A percentile compares a stretch with the other conserved stretches of the same genome.
phyloP scores from a whole-genome alignment of 768 basidiomycete species.

The Mycena galericulata region DNA sequence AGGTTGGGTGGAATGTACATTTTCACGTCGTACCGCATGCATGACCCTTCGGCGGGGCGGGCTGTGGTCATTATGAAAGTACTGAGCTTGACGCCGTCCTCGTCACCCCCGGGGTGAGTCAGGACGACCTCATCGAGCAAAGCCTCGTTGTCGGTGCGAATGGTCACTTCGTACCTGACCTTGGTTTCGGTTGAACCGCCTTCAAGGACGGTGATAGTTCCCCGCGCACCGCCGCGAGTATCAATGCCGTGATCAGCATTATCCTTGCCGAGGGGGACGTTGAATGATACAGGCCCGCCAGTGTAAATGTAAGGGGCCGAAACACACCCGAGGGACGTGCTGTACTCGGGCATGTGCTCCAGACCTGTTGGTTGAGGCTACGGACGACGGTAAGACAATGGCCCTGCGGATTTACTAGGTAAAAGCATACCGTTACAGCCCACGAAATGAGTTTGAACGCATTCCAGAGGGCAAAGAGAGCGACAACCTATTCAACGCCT shows the following conservation, averaged over 20 bases:
- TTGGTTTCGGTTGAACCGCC: slow-evolving; percentile 54
- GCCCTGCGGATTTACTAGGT: background rate
- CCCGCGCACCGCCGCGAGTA: slow-evolving; percentile 59
- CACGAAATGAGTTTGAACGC: slow-evolving; percentile 58
- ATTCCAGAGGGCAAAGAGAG: slow-evolving; percentile 55
- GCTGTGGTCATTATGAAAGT: slow-evolving; percentile 55
- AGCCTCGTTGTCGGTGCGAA: slow-evolving; percentile 56
- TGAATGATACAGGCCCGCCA: slow-evolving; percentile 49
- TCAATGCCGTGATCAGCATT: slow-evolving; percentile 59
- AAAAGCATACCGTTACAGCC: slow-evolving; percentile 57
- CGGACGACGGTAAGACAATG: background rate
- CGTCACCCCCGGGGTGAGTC: slow-evolving; percentile 48
- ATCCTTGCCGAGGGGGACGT: slow-evolving; percentile 50
- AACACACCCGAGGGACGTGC: slow-evolving; percentile 63
- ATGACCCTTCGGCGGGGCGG: slow-evolving; percentile 42
- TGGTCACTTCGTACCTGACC: slow-evolving; percentile 61
- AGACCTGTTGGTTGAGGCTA: slow-evolving; percentile 64
- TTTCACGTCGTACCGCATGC: slow-evolving; percentile 68
- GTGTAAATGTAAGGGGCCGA: slow-evolving; percentile 60
- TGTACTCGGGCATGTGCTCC: slow-evolving; percentile 68
- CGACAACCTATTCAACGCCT: slow-evolving; percentile 28
- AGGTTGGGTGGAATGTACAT: slow-evolving; percentile 63
- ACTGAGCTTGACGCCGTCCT: slow-evolving; percentile 48
- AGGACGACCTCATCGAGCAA: slow-evolving; percentile 55
- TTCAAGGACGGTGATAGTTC: slow-evolving; percentile 62